Conservation (phyloP, 23 red algal species). For the Chondrus crispus region DNA sequence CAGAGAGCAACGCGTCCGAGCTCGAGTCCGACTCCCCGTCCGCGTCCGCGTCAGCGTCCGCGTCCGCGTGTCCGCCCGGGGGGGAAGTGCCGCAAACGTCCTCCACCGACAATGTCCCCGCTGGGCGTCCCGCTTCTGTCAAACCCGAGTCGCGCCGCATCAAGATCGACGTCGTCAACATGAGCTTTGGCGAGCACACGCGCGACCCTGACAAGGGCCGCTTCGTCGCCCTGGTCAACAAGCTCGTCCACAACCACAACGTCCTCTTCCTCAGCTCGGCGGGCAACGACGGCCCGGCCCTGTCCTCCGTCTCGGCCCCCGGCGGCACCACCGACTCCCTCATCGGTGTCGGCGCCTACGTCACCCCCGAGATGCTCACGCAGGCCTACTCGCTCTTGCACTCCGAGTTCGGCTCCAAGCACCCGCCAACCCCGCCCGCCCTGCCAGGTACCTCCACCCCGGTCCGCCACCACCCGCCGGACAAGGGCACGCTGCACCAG, state of each 20-base stretch:
- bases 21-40: not conserved
- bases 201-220: conserved; percentile 47
- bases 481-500: not conserved
- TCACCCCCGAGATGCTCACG: conserved; percentile 68
- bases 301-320: conserved; percentile 62
- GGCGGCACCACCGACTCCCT: conserved; percentile 62
- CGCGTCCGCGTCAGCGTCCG: not conserved
- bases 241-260: conserved; percentile 56
- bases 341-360: conserved; percentile 75
- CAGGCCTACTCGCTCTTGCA: conserved; percentile 66
- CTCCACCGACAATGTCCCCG: not conserved
- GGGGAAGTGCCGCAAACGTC: not conserved
- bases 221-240: conserved; percentile 43
- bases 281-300: conserved; percentile 69
- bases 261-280: conserved; percentile 76
- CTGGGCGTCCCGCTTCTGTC: too few relatives aligned
- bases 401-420: conserved; percentile 32
- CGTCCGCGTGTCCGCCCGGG: not conserved
- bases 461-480: not conserved
- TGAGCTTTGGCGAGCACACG: conserved; percentile 75
- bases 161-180: conserved; percentile 62
- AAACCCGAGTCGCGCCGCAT: not conserved
- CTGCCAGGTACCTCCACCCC: not conserved
- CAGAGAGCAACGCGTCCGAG: too few relatives aligned
- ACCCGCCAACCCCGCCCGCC: not conserved